phyloP scores from a whole-genome alignment of 352 stramenopile species.

The Globisporangium sylvaticum region DNA sequence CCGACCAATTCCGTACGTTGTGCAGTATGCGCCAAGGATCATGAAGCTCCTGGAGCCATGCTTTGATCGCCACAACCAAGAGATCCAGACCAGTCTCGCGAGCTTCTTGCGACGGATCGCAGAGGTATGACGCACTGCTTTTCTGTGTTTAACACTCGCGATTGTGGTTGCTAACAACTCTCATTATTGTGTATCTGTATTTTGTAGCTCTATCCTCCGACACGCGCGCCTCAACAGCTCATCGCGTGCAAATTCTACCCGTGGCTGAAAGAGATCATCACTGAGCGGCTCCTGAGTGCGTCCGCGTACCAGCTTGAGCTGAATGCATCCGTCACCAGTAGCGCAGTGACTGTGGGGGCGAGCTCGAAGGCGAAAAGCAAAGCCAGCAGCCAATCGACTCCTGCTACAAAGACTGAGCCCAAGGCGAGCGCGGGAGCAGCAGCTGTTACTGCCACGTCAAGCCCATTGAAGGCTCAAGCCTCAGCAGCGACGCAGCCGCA shows the following conservation, averaged over 20 bases:
- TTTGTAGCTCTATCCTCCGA: conserved; percentile 74
- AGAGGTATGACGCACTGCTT: conserved; percentile 37
- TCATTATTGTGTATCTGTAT: conserved; percentile 3
- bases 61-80: conserved; percentile 79
- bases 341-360: conserved; percentile 1
- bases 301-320: conserved; percentile 60
- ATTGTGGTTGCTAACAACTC: background rate
- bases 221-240: conserved; percentile 59
- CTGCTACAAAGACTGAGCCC: conserved; percentile 10
- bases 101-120: conserved; percentile 70
- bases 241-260: conserved; percentile 85
- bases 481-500: background rate
- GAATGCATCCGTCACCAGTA: conserved; percentile 6
- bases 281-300: conserved; percentile 70
- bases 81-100: conserved; percentile 71
- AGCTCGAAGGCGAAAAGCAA: conserved; percentile 16
- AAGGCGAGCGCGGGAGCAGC: conserved; percentile 5
- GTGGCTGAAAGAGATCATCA: conserved; percentile 86
- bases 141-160: background rate
- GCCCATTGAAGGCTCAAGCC: conserved; percentile 14
- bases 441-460: conserved; percentile 8
- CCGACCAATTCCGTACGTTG: conserved; percentile 73
- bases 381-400: background rate
- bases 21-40: conserved; percentile 85
- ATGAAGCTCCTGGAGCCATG: conserved; percentile 89